Evolutionary conservation across 352 stramenopile species (phyloP).

Genomic region (Phytopythium cucurbitacearum): DNA sequence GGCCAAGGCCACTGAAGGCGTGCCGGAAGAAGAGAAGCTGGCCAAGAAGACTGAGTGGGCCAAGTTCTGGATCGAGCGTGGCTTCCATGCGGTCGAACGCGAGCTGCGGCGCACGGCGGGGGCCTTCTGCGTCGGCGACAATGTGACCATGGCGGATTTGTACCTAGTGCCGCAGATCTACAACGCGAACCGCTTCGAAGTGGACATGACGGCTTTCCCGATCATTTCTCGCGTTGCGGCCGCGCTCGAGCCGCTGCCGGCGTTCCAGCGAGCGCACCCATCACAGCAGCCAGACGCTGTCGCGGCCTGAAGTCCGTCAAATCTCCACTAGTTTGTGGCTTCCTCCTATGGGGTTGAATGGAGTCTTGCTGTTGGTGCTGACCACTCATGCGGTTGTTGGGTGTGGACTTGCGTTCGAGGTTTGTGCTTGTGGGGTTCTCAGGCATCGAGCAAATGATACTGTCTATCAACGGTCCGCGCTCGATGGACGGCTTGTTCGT

Average conservation of each 20-base stretch:
- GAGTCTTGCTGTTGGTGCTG: too few species aligned
- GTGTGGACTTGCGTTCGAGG: too few species aligned
- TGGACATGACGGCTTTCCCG: conserved; percentile 87
- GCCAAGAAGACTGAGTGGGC: conserved; percentile 41
- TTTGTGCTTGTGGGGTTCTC: neutral
- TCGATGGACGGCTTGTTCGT: too few species aligned
- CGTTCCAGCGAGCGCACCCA: conserved; percentile 81
- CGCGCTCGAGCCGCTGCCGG: conserved; percentile 56
- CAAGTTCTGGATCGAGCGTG: conserved; percentile 71
- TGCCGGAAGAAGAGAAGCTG: conserved; percentile 51
- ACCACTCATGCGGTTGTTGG: too few species aligned
- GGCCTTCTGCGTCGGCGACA: conserved; percentile 72
- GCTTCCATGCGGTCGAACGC: conserved; percentile 81
- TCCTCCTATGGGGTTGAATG: too few species aligned
- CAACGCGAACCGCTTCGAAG: conserved; percentile 86
- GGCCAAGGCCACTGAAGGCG: conserved; percentile 35
- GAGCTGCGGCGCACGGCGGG: conserved; percentile 48
- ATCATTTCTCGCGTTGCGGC: conserved; percentile 79
- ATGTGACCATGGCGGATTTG: conserved; percentile 85
- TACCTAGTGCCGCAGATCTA: conserved; percentile 92
- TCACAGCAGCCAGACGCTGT: conserved; percentile 70
- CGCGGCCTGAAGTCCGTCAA: neutral
- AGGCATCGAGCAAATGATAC: neutral
- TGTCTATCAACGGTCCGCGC: neutral
- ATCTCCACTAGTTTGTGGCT: too few species aligned